Base-by-base conservation (phyloP, 768 basidiomycete genomes). In the Termitomyces sp. region DNA sequence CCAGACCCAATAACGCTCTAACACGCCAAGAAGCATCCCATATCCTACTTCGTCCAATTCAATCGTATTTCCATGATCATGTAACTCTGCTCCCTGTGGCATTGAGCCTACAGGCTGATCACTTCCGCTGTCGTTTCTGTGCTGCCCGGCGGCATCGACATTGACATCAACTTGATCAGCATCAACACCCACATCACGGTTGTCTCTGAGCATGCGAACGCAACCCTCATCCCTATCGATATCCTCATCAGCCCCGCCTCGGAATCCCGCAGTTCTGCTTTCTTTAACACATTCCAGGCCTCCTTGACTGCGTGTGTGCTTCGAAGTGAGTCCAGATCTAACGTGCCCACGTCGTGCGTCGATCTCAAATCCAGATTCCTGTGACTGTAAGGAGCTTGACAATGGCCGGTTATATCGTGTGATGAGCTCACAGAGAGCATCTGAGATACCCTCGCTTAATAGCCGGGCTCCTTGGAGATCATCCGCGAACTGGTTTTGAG, bases 11-110 rank as follows among this genome's bases (percentile, higher is more conserved):
- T 72, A 76, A 51, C 71, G 70, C 58, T 79, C 79, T 18, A 77
- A 69, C 4, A 76, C 70, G 15, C 73, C 75, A 55, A 81, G 66
- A 36, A 81, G 55, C 75, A 79, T 78, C 51, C 68, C 70, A 61
- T 75, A 74, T 45, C 66, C 74, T 50, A 74, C 69, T 39, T 79
- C 76, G 68, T 79, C 78, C 46, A 76, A 62, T 53, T 69, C 65
- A 22, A 67, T 59, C 54, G 35, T 46, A n/a, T 46, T 57, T 35
- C 60, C 61, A 59, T 65, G 53, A 54, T 64, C 59, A 55, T 42
- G 42, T 40, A 42, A 18, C 13, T 57, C 36, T 4, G 49, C 22
- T 18, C 35, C 44, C 58, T 51, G 61, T 58, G 58, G 51, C 39
- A 59, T 35, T 24, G 59, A 61, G 38, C 22, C 48, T 35, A 13